Evolutionary conservation across 805 yeast species (phyloP).

Genomic region (Spathaspora arborariae): DNA sequence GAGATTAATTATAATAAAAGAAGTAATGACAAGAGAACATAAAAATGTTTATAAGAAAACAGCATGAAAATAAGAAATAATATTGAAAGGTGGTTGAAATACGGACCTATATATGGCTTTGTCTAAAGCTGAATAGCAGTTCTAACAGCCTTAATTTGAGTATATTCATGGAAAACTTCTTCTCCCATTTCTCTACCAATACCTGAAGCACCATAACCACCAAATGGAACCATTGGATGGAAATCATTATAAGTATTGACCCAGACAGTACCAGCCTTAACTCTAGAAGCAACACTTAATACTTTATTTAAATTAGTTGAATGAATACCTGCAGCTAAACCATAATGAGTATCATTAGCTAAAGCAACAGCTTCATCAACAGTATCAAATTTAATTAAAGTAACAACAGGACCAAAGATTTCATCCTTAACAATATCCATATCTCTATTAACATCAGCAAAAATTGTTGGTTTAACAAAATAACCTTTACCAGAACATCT

Average conservation of each 20-base stretch:
- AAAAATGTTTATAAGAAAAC: too few species aligned
- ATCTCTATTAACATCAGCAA: conserved; percentile 72
- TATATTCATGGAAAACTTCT: conserved; percentile 81
- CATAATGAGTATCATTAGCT: conserved; percentile 82
- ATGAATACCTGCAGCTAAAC: conserved; percentile 90
- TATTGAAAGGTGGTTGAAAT: too few species aligned
- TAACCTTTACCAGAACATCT: conserved; percentile 67
- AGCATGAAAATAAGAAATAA: too few species aligned
- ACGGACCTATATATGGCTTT: too few species aligned
- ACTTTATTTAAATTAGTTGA: conserved; percentile 73
- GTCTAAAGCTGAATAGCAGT: not conserved
- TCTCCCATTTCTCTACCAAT: conserved; percentile 91
- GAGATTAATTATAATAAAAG: too few species aligned
- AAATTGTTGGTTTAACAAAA: conserved; percentile 78
- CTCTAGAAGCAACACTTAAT: conserved; percentile 64
- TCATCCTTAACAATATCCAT: conserved; percentile 82
- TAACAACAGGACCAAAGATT: conserved; percentile 92
- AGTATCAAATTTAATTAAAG: conserved; percentile 74
- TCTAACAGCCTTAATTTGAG: conserved; percentile 85
- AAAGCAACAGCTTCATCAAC: conserved; percentile 73
- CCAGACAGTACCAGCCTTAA: conserved; percentile 90
- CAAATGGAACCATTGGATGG: conserved; percentile 86
- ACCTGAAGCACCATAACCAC: conserved; percentile 90
- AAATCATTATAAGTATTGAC: conserved; percentile 87
- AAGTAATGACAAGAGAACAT: too few species aligned